Base-by-base conservation (phyloP, 2,329 filamentous ascomycete genomes). In the Ophiostoma populinum region DNA sequence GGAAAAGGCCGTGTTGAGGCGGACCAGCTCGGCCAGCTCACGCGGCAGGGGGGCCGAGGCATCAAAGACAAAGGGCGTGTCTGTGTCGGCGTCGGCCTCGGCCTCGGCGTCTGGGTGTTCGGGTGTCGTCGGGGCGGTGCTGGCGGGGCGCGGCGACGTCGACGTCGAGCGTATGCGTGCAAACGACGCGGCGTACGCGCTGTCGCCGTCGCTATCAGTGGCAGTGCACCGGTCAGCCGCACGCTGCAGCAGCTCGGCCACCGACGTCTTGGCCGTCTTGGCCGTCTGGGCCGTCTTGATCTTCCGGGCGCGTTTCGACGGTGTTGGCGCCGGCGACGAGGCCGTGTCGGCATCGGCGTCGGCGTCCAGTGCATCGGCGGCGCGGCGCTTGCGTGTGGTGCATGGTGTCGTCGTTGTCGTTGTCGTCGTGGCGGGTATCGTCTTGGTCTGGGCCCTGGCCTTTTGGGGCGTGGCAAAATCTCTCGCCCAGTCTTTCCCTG, bases 1-100 rank as follows among this genome's bases (percentile, higher is more conserved):
- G 39, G 81, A 59, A 44, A 85, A 79, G 9, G 74, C 64, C 26
- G 61, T 60, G 51, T 83, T 71, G 18, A 86, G 59, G 38, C 66
- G 57, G 34, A 80, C 54, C 12, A 83, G 58, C 32, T 79, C 69
- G 38, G 61, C 51, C 26, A 74, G 55, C 45, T 71, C 68, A 13
- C 49, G 49, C 9, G 66, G 69, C 5, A 75, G 57, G 6, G 47
- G 47, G 4, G 20, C 18, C 11, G 25, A 6, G 15, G 17, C 21
- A 11, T 16, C 19, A 19, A 21, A 32, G 11, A n/a, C 13, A 21
- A 21, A 32, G 18, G 19, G 21, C 24, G 13, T 34, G 10, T 11
- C 8, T 8, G 21, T 15, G 10, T 13, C 12, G 24, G 4, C 25
- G 6, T 33, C 25, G 12, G 13, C 16, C 21, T 52, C 46, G 34